These are phyloP conservation scores for Neohortaea acidophila DNA, from an alignment of 495 filamentous ascomycete species.

Conservation along the genomic window DNA sequence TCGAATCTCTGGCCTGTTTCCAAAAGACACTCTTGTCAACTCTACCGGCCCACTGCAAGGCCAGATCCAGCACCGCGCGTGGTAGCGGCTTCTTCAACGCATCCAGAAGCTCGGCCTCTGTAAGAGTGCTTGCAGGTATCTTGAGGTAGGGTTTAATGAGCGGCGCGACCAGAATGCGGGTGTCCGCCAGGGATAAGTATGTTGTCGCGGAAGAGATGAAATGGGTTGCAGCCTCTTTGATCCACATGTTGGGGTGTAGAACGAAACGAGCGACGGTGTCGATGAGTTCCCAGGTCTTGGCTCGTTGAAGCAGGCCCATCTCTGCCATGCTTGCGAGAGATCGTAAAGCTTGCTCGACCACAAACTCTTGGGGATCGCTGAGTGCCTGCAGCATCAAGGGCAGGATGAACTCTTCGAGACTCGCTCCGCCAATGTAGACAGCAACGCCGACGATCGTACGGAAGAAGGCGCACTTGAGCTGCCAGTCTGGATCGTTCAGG, in stretches of 20 bases:
- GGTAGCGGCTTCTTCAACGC: slow-evolving; percentile 72
- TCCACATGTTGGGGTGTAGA: slow-evolving; percentile 90
- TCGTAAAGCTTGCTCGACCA: slow-evolving; percentile 77
- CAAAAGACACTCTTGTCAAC: slow-evolving; percentile 70
- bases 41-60: slow-evolving; percentile 72
- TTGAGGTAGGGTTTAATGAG: slow-evolving; percentile 73
- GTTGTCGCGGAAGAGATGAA: slow-evolving; percentile 64
- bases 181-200: slow-evolving; percentile 68
- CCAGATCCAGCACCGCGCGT: slow-evolving; percentile 65
- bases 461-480: slow-evolving; percentile 90
- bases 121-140: slow-evolving; percentile 41
- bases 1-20: slow-evolving; percentile 40
- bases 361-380: slow-evolving; percentile 87
- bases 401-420: slow-evolving; percentile 87
- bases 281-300: slow-evolving; percentile 74
- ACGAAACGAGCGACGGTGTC: slow-evolving; percentile 68
- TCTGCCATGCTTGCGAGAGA: slow-evolving; percentile 82
- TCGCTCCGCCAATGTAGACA: slow-evolving; percentile 71
- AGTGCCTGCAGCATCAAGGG: slow-evolving; percentile 95
- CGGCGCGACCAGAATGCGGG: slow-evolving; percentile 65
- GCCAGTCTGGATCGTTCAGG: slow-evolving; percentile 92
- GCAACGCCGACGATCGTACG: slow-evolving; percentile 89
- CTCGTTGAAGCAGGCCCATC: slow-evolving; percentile 70
- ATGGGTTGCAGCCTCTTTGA: slow-evolving; percentile 71
- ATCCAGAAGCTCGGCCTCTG: slow-evolving; percentile 62